Conservation (phyloP, 768 basidiomycete species). For the Termitomyces sp. region DNA sequence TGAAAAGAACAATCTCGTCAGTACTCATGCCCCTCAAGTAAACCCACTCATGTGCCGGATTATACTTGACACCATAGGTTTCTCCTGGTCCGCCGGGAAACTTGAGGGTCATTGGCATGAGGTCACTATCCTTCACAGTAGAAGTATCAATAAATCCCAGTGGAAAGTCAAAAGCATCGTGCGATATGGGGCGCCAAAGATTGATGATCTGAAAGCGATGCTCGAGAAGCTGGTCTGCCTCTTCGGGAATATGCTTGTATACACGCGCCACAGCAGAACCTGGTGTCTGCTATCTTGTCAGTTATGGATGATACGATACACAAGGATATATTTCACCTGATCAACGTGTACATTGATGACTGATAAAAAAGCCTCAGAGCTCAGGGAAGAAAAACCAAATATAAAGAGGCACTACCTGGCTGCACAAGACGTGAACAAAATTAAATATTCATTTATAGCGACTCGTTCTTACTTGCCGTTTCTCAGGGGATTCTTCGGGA, state of each 20-base stretch:
- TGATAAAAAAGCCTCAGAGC: not conserved
- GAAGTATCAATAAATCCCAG: conserved; percentile 44
- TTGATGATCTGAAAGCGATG: conserved; percentile 49
- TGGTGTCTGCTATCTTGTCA: not conserved
- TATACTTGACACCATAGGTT: conserved; percentile 24
- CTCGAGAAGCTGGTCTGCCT: conserved; percentile 32
- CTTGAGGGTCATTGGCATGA: conserved; percentile 26
- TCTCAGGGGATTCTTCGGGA: not conserved
- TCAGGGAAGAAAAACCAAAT: not conserved
- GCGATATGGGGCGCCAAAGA: conserved; percentile 47
- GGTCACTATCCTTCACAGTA: conserved; percentile 29
- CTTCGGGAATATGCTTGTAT: conserved; percentile 13
- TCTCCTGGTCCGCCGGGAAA: conserved; percentile 27
- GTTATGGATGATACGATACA: not conserved
- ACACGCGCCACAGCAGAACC: conserved; percentile 5
- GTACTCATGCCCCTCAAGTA: conserved; percentile 2
- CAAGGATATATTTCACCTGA: not conserved
- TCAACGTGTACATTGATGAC: conserved; percentile 2
- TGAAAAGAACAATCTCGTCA: conserved; percentile 6
- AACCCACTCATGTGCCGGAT: conserved; percentile 24
- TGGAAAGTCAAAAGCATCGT: conserved; percentile 42
- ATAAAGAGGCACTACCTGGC: not conserved
- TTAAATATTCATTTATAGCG: not conserved
- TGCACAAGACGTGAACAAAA: not conserved
- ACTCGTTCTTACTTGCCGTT: not conserved